Percentiles rank a stretch among this genome's conserved stretches.
phyloP scores from a whole-genome alignment of 2,329 filamentous ascomycete species.

The Madurella mycetomatis region DNA sequence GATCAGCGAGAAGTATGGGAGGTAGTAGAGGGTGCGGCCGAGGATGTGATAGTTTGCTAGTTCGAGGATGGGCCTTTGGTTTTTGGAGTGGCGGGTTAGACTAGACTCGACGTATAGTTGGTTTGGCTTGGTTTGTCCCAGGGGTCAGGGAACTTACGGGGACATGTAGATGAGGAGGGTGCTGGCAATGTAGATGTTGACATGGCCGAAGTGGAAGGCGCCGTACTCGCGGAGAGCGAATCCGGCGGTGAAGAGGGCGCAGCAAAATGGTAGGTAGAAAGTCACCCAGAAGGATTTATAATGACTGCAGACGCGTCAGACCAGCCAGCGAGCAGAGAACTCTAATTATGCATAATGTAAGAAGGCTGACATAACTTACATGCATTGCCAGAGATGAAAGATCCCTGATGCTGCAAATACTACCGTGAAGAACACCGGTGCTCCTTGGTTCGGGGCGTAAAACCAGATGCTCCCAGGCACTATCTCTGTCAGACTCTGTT shows the following conservation, averaged over 20 bases:
- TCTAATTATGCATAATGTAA: too few relatives aligned
- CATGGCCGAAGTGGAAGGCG: slow-evolving; percentile 43
- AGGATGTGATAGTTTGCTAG: slow-evolving; percentile 55
- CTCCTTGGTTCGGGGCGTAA: slow-evolving; percentile 45
- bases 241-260: slow-evolving; percentile 45
- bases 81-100: neutral
- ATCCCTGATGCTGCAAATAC: slow-evolving; percentile 37
- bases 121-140: neutral
- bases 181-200: slow-evolving; percentile 40
- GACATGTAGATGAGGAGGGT: slow-evolving; percentile 35
- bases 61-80: slow-evolving; percentile 39
- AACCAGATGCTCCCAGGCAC: slow-evolving; percentile 43
- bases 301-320: slow-evolving; percentile 26
- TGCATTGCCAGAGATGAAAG: slow-evolving; percentile 40
- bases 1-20: slow-evolving; percentile 49
- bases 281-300: slow-evolving; percentile 50
- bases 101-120: too few relatives aligned
- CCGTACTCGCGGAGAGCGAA: slow-evolving; percentile 45
- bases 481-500: slow-evolving; percentile 14
- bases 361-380: slow-evolving; percentile 37
- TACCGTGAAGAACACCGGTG: slow-evolving; percentile 43
- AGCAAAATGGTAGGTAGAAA: slow-evolving; percentile 43
- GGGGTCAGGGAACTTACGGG: slow-evolving; percentile 24
- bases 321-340: too few relatives aligned
- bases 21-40: slow-evolving; percentile 52